These are phyloP conservation scores for Exobasidium rhododendri DNA, from an alignment of 1,284 basidiomycete genomes.

Conservation along the genomic window DNA sequence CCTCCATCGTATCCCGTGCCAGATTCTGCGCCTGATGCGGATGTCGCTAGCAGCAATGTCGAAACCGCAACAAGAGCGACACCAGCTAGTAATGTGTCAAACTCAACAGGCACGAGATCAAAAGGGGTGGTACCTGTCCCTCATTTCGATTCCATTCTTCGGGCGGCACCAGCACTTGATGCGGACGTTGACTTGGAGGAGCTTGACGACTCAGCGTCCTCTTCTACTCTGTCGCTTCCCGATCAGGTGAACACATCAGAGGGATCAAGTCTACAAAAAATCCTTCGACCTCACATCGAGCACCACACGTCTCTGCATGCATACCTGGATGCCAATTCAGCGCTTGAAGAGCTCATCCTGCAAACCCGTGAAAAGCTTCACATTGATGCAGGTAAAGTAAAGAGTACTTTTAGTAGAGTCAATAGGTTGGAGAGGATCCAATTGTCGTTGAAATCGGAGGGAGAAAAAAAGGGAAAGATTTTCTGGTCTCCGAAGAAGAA, in stretches of 20 bases:
- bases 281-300: not conserved
- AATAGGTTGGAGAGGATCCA: not conserved
- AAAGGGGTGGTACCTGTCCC: not conserved
- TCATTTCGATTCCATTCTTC: slow-evolving; percentile 3
- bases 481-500: slow-evolving; percentile 12
- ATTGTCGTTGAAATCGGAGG: not conserved
- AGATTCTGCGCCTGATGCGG: not conserved
- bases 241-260: not conserved
- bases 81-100: too few relatives aligned
- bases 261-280: not conserved
- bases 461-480: not conserved
- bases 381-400: not conserved
- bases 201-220: not conserved
- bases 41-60: not conserved
- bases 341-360: not conserved
- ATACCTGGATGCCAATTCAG: slow-evolving; percentile 1
- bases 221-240: not conserved
- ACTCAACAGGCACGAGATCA: too few relatives aligned
- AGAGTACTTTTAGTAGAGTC: not conserved
- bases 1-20: not conserved
- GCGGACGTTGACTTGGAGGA: not conserved
- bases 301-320: slow-evolving; percentile 4
- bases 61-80: not conserved
- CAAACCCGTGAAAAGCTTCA: slow-evolving; percentile 1
- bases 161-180: not conserved